Percentiles rank a stretch among this genome's conserved stretches.
Conservation (phyloP, 2,329 filamentous ascomycete species). For the Cladosporium phlei region DNA sequence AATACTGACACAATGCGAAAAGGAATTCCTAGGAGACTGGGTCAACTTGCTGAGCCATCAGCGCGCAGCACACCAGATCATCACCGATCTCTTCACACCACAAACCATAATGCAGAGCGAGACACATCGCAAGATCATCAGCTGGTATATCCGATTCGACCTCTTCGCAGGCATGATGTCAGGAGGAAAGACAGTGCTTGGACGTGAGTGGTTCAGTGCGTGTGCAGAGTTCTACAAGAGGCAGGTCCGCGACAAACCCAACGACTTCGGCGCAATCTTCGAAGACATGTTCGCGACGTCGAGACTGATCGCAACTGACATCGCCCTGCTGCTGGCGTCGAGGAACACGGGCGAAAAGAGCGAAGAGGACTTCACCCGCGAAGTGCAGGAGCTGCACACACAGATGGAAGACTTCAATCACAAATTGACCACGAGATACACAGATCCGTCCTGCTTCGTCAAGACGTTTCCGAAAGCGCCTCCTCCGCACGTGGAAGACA, state of each 20-base stretch:
- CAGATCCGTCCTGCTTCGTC: constrained; percentile 58
- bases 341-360: constrained; percentile 61
- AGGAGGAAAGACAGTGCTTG: constrained; percentile 67
- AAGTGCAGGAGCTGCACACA: constrained; percentile 44
- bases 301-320: constrained; percentile 71
- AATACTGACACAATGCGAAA: constrained; percentile 6
- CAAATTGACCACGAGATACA: constrained; percentile 58
- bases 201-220: constrained; percentile 71
- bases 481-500: constrained; percentile 51
- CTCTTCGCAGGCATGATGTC: constrained; percentile 78
- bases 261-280: constrained; percentile 61
- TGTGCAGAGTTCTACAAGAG: constrained; percentile 59
- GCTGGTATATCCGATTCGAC: constrained; percentile 91
- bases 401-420: constrained; percentile 48
- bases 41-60: constrained; percentile 89
- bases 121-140: constrained; percentile 66
- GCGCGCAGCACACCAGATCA: constrained; percentile 76
- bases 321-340: constrained; percentile 70
- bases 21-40: constrained; percentile 97
- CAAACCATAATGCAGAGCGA: constrained; percentile 67
- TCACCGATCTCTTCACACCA: constrained; percentile 73
- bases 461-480: constrained; percentile 56
- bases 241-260: constrained; percentile 56
- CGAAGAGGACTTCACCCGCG: constrained; percentile 59
- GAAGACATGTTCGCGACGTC: constrained; percentile 58